These are phyloP conservation scores for Fagus crenata DNA, from an alignment of 306 rosid genomes.

Conservation along the genomic window DNA sequence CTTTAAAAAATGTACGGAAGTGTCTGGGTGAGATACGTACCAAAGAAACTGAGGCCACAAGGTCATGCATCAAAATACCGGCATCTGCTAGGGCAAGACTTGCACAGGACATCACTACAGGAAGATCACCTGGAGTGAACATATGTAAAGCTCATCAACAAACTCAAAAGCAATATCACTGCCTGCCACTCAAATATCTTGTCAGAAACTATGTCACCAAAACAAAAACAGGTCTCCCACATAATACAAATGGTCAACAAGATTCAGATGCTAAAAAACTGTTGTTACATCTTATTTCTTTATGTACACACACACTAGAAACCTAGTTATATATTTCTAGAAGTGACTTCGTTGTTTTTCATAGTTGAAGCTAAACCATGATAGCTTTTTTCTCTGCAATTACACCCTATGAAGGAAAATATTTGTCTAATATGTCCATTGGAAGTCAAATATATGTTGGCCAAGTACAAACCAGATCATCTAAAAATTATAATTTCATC, in stretches of 20 bases:
- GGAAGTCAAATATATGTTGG: no score
- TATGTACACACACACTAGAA: no score
- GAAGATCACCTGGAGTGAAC: conserved; percentile 74
- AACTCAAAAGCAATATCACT: conserved; percentile 20
- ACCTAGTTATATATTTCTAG: background rate
- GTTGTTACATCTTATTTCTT: background rate
- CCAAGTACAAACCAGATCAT: no score
- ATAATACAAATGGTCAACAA: no score
- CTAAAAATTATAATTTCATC: background rate
- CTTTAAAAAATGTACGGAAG: background rate
- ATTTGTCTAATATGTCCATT: no score
- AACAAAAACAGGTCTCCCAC: background rate
- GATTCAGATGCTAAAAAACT: background rate
- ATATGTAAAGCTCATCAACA: background rate
- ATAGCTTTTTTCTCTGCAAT: background rate
- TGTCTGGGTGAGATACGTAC: conserved; percentile 48
- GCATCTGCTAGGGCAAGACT: conserved; percentile 99
- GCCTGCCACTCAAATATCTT: conserved; percentile 8
- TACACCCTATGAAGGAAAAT: background rate
- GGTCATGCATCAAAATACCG: conserved; percentile 94
- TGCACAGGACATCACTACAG: conserved; percentile 91
- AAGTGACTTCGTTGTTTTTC: background rate
- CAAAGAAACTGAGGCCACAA: conserved; percentile 93
- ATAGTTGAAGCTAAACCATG: background rate
- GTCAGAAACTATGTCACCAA: background rate